Base-by-base conservation (phyloP, 371 early-diverging fungal genomes). In the Funneliformis caledonium region DNA sequence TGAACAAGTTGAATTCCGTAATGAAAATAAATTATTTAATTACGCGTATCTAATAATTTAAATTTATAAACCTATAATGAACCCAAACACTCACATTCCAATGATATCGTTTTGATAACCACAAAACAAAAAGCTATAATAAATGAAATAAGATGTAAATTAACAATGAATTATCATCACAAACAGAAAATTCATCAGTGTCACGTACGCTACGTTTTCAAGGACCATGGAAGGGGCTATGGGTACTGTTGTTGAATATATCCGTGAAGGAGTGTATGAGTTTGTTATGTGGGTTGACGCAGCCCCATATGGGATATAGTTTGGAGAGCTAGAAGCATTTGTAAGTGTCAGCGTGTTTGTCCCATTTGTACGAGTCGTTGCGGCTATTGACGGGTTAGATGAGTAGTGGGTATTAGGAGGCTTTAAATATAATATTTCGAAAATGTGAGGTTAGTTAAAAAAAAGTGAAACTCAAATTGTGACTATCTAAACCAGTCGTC, bases 91-190 rank as follows among this genome's bases (percentile, higher is more conserved):
- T 16, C 70, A 79, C 80, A 69, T 79, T 52, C 72, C 80, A 45
- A 79, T 61, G 47, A 79, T 72, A 16, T 79, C 80, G 60, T 79
- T 79, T 59, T 79, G 80, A 60, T 79, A 79, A 70, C 70, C 80
- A 48, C 80, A 79, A 56, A 79, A 79, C 42, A 79, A 42, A 42
- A 79, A 79, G 4, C 80, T 79, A 70, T 37, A 11, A n/a, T 4
- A 72, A 43, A 26, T 19, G 50, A 48, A 61, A 50, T 31, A 10
- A 50, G 16, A 14, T 16, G 33, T 33, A 52, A 14, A 50, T 72
- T 33, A 64, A 52, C 5, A 52, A 19, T 2, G n/a, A 68, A 68
- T n/a, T n/a, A n/a, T n/a, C 45, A 31, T 26, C 6, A 50, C 5
- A 72, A 22, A 48, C 8, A 47, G 16, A 42, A n/a, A 33, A n/a